Percentiles rank a stretch among this genome's conserved stretches.
phyloP scores from a whole-genome alignment of 805 yeast genomes.

The Saccharomycopsis oosterbeekiorum region DNA sequence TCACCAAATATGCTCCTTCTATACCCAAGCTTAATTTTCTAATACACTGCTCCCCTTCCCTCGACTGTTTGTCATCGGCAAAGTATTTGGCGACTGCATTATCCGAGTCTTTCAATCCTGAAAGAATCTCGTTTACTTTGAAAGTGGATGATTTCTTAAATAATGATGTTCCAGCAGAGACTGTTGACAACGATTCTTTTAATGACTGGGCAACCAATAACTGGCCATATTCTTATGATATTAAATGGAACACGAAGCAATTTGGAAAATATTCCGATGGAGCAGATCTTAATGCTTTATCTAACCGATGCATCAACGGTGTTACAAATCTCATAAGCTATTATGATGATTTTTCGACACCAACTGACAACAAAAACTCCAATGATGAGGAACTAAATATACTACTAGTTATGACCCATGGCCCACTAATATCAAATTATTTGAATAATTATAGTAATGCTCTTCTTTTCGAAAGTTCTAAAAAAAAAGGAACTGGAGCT shows the following conservation, averaged over 20 bases:
- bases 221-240: neutral
- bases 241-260: neutral
- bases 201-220: neutral
- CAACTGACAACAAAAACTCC: neutral
- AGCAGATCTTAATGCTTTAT: neutral
- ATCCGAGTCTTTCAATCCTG: neutral
- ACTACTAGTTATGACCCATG: conserved; percentile 11
- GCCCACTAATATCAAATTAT: conserved; percentile 11
- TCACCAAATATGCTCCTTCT: neutral
- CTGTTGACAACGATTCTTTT: neutral
- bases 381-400: neutral
- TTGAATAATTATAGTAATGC: conserved; percentile 8
- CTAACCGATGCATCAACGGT: conserved; percentile 9
- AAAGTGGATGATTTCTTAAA: conserved; percentile 10
- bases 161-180: conserved; percentile 1
- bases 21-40: neutral
- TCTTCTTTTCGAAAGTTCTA: neutral
- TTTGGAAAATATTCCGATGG: neutral
- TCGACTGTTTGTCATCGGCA: conserved; percentile 5
- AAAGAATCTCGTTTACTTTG: neutral
- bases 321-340: conserved; percentile 3
- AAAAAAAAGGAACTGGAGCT: neutral
- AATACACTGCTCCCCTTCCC: conserved; percentile 12
- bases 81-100: neutral
- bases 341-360: neutral